Evolutionary conservation across 768 basidiomycete species (phyloP), one percentile per base, ranked within the genome.

Genomic region (Mycena vulgaris): DNA sequence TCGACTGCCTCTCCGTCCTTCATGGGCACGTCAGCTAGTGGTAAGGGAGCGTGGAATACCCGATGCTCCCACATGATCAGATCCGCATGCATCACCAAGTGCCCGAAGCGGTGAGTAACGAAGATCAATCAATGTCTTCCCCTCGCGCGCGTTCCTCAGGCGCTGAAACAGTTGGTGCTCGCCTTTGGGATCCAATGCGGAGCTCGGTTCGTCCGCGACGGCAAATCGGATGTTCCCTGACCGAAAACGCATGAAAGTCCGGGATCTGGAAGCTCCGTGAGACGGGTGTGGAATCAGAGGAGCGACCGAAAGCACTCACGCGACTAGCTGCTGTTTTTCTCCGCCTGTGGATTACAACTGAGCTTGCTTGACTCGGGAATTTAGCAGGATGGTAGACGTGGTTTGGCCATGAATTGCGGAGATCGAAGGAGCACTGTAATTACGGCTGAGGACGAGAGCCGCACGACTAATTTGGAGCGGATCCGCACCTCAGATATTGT

Each of bases 131-230:
- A 68, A n/a, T 16, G 71, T 68, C 35, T 69, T 69, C 3, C 68
- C 71, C 21, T 51, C 62, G 33, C 60, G 25, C 8, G 51, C n/a
- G 13, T 56, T 49, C 21, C 63, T 19, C 0, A 61, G 53, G 2
- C 42, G 28, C 11, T 73, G 19, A 30, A 73, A 73, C 16, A 73
- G 56, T 4, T 49, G 51, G 23, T 37, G 19, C 17, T 73, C 72
- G 11, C 57, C 72, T 45, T 69, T 68, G 16, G 72, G 64, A 49
- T 73, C 72, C 23, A 70, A 40, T 0, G 62, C 63, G 16, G 64
- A 58, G 52, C 56, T 68, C 17, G 67, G 71, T n/a, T 72, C 71
- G 42, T 72, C 71, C 23, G 63, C 67, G 52, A 63, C 52, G 35
- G 60, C 51, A 30, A 70, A 52, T 28, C 45, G 53, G 42, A 73